Conservation (phyloP, 192 early-diverging fungal species). For the Helicostylum pulchrum region DNA sequence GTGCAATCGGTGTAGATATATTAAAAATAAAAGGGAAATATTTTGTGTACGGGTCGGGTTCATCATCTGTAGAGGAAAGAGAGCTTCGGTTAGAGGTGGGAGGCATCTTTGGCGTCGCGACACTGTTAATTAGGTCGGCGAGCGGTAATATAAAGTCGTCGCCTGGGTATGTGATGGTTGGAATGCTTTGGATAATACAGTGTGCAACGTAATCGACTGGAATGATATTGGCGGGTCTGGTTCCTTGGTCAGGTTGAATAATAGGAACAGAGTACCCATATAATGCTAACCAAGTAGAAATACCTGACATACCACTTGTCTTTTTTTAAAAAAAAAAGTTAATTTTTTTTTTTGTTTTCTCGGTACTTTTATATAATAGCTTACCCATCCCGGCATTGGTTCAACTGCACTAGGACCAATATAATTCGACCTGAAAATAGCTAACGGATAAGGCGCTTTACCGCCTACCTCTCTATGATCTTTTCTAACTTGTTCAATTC, state of each 20-base stretch:
- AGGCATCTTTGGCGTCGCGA: constrained; percentile 9
- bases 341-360: neutral
- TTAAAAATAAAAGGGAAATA: constrained; percentile 10
- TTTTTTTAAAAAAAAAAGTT: neutral
- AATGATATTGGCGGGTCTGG: constrained; percentile 17
- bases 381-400: constrained; percentile 31
- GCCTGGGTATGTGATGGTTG: constrained; percentile 4
- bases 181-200: constrained; percentile 12
- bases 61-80: neutral
- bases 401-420: constrained; percentile 27
- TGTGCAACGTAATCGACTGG: constrained; percentile 32
- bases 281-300: constrained; percentile 20
- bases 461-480: constrained; percentile 29
- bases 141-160: constrained; percentile 6
- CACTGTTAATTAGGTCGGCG: neutral
- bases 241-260: constrained; percentile 24
- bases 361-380: neutral
- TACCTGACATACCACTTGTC: constrained; percentile 29
- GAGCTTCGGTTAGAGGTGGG: constrained; percentile 1
- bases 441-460: constrained; percentile 31
- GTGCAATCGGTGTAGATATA: neutral
- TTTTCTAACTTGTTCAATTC: constrained; percentile 22
- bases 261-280: constrained; percentile 21
- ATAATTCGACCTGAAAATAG: constrained; percentile 25
- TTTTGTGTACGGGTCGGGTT: neutral